Percentiles rank a stretch among this genome's conserved stretches.
Conservation (phyloP, 345 rosid species). For the Salix udensis region DNA sequence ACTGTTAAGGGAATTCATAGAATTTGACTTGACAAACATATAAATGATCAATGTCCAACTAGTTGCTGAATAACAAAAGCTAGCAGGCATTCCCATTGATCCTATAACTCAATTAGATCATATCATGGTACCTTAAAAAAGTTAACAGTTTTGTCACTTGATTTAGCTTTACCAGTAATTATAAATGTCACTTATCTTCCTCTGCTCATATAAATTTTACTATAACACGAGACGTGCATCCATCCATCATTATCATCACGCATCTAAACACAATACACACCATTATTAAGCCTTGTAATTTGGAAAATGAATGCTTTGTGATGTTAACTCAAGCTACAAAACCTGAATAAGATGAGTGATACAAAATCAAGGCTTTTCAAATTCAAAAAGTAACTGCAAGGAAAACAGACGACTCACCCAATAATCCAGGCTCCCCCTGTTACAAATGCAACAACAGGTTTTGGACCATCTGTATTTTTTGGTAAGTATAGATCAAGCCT, state of each 20-base stretch:
- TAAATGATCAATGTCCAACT: neutral
- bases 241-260: too few species aligned
- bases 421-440: conserved; percentile 99
- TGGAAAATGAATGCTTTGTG: too few species aligned
- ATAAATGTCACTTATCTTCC: too few species aligned
- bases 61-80: neutral
- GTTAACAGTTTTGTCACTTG: too few species aligned
- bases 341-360: neutral
- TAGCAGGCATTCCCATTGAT: neutral
- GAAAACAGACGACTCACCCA: conserved; percentile 55
- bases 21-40: neutral
- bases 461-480: conserved; percentile 56
- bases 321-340: too few species aligned
- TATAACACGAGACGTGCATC: too few species aligned
- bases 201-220: too few species aligned
- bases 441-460: conserved; percentile 88
- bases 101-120: neutral
- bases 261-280: neutral
- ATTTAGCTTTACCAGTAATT: too few species aligned
- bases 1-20: neutral
- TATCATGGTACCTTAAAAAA: neutral
- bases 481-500: conserved; percentile 97
- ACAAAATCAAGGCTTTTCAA: neutral
- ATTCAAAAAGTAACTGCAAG: neutral
- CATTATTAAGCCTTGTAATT: neutral